Conservation (phyloP, 495 filamentous ascomycete species). For the Podospora bellae-mahoneyi region DNA sequence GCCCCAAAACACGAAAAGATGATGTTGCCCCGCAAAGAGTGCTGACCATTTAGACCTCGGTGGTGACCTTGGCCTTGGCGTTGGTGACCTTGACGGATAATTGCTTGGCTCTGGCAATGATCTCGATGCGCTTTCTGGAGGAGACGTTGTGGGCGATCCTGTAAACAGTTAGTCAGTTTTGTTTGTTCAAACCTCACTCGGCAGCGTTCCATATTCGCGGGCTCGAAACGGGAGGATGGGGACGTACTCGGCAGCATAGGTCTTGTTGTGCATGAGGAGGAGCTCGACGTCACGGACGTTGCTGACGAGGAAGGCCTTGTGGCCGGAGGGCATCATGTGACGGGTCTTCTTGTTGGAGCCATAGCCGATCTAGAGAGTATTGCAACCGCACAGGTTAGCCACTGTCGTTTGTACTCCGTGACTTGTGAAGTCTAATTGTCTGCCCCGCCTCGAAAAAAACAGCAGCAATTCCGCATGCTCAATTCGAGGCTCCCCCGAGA, state of each 20-base stretch:
- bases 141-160: constrained; percentile 98
- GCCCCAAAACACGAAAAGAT: constrained; percentile 35
- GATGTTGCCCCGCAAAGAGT: constrained; percentile 28
- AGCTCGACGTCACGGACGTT: constrained; percentile 94
- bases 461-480: neutral
- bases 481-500: neutral
- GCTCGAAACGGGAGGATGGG: neutral
- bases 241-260: constrained; percentile 94
- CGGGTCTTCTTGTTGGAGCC: constrained; percentile 98
- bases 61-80: constrained; percentile 95
- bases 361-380: constrained; percentile 75
- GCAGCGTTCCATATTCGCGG: neutral
- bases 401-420: constrained; percentile 1
- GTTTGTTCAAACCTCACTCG: neutral
- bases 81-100: constrained; percentile 99
- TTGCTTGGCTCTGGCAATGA: constrained; percentile 93
- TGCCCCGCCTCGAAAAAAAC: neutral
- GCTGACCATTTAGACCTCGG: constrained; percentile 70
- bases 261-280: constrained; percentile 99
- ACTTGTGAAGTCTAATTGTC: constrained; percentile 11
- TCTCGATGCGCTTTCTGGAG: constrained; percentile 96
- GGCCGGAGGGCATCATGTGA: constrained; percentile 97
- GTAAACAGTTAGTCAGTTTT: constrained; percentile 17
- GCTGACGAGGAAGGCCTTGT: constrained; percentile 99
- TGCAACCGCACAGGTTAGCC: constrained; percentile 22